Evolutionary conservation across 2,329 filamentous ascomycete species (phyloP), one percentile per base, ranked within the genome.

Genomic region (Mycosphaerelloides madeirae): DNA sequence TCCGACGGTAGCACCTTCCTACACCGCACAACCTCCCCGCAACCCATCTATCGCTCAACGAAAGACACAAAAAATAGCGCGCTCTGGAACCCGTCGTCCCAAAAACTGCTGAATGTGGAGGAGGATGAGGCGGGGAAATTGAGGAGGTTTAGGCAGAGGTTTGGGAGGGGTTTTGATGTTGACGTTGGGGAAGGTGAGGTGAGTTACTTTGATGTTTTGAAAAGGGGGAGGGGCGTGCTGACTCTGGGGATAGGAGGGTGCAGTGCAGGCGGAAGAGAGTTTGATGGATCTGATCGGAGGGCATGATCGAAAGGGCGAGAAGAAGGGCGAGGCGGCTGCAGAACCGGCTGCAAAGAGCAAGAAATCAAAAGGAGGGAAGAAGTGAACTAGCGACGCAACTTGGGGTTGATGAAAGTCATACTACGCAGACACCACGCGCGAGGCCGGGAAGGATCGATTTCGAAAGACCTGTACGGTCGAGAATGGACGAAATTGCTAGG

Each of bases 81-180:
- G 2, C 70, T 95, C 42, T 98, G 93, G 93, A 93, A 97, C 67
- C 93, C 93, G 0, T 83, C 76, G 47, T 83, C 85, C 55, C 81
- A 82, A 68, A 84, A 85, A 50, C 75, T 98, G 59, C 73, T 84
- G 64, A 95, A 93, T 66, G 78, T 96, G 46, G 93, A 98, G 71
- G 82, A 94, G 52, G 93, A 98, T 67, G 93, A 97, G 76, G 91
- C 93, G 3, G 93, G 93, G 14, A 81, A 85, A 63, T 71, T 98
- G 61, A 85, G 84, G 41, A 85, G 87, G 43, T 98, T 98, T 73
- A 78, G 93, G 60, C 78, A 78, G 50, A 79, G 85, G 45, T 98
- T 90, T 72, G 93, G 93, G 19, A 75, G 84, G 47, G 81, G 81
- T 9, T 98, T 87, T 76, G 93, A 98, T 70, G 73, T 79, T 18